Evolutionary conservation across 495 filamentous ascomycete genomes (phyloP), one percentile per base, ranked within the genome.

Genomic region (Daldinia decipiens): DNA sequence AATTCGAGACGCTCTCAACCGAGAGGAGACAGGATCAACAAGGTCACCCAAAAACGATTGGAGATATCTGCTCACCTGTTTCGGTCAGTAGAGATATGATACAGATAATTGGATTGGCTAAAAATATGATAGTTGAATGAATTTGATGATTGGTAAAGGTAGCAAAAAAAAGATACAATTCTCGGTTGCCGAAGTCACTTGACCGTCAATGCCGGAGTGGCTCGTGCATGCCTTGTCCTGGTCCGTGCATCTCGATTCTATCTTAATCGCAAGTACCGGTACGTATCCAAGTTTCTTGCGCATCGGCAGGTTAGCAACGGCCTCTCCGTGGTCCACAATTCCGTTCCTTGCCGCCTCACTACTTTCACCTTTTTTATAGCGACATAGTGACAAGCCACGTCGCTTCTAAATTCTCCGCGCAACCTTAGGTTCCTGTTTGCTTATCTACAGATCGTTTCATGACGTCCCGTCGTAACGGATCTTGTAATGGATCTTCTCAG

Each of bases 321-420:
- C 69, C 72, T 76, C 72, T 67, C 72, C 69, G 72, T 70, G 62
- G 67, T 70, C 67, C 62, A 56, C 59, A 70, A 43, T 72, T 40
- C 62, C 62, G 72, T 60, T 47, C 54, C 52, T 74, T 72, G 69
- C 62, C 68, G 72, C 63, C 64, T 74, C 61, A 63, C 70, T 60
- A 11, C 51, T 60, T 15, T 62, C 40, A 54, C 58, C 55, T 58
- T 53, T 70, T 62, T 51, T 70, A 2, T 24, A 24, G 21, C 21
- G 21, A 24, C 21, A 45, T 12, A 31, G 56, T 51, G 32, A 52
- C 57, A 70, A 70, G 67, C 65, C 71, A 70, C 60, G 61, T 69
- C 56, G 65, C 50, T 66, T 45, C 31, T 69, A 40, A 53, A 52
- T 72, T n/a, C 36, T 58, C 47, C 17, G 29, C 50, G 50, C 26